Base-by-base conservation (phyloP, 2,329 filamentous ascomycete species). In the Zymoseptoria passerinii region DNA sequence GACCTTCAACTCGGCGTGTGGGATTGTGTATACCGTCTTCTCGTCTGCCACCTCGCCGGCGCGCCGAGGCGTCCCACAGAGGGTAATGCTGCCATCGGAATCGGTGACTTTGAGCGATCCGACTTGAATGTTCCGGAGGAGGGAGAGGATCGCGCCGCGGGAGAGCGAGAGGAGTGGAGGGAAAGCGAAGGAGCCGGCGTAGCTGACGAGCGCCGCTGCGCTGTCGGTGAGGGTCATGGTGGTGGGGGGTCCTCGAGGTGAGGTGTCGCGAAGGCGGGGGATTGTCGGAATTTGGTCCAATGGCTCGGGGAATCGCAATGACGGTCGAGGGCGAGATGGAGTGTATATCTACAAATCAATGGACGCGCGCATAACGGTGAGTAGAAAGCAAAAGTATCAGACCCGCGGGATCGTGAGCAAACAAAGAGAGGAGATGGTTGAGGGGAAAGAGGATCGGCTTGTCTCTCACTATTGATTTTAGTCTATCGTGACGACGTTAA, bases 1-100 rank as follows among this genome's bases (percentile, higher is more conserved):
- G 8, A 89, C 79, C 10, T 80, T 76, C 35, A 89, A 72, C 64
- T 84, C 80, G 3, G 83, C 78, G 40, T 76, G 74, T 23, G 77
- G 78, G 28, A 66, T 66, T n/a, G 67, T 64, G 61, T 72, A 68
- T 50, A 73, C 69, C 1, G 58, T 74, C 52, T 75, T 74, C 50
- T 71, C 71, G 23, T 51, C 54, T 8, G 73, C 71, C 20, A 80
- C 64, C 66, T 79, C 64, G 48, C 55, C 55, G 27, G 61, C 58
- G 55, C 62, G 52, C 54, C 55, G 57, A 7, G 67, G 64, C 73
- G 67, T 82, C 72, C 76, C 76, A 57, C 72, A 77, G 20, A 74
- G 68, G 16, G 73, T 75, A 13, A 74, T 68, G 61, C 74, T 76
- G 58, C 68, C 77, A 67, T 74, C 73, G 61, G 64, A 70, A 66